Conservation (phyloP, 768 basidiomycete genomes). For the Tylopilus balloui region DNA sequence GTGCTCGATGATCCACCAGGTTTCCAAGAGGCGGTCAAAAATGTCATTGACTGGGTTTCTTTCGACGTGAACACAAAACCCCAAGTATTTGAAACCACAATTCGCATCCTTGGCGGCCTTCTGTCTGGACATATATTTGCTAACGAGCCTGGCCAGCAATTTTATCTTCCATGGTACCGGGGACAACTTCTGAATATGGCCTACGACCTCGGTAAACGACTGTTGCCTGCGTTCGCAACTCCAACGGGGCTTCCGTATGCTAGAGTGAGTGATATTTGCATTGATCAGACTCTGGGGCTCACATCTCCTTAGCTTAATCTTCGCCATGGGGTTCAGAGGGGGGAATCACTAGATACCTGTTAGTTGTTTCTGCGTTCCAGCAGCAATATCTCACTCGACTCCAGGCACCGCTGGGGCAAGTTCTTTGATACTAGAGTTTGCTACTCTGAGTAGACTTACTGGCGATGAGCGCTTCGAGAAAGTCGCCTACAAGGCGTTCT, state of each 20-base stretch:
- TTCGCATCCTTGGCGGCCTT: conserved; percentile 88
- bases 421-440: conserved; percentile 90
- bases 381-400: conserved; percentile 5
- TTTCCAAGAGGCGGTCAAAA: conserved; percentile 80
- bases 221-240: conserved; percentile 89
- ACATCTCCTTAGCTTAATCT: conserved; percentile 63
- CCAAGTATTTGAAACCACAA: conserved; percentile 98
- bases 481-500: conserved; percentile 85
- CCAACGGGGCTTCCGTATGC: conserved; percentile 91
- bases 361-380: conserved; percentile 29
- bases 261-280: conserved; percentile 45
- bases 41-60: conserved; percentile 76
- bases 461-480: conserved; percentile 88
- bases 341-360: conserved; percentile 86
- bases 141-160: conserved; percentile 58
- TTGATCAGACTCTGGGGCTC: not conserved
- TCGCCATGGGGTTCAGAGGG: conserved; percentile 66
- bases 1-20: conserved; percentile 74
- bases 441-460: conserved; percentile 85
- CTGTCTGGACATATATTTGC: conserved; percentile 83
- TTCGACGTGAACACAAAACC: conserved; percentile 94
- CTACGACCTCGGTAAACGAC: conserved; percentile 76
- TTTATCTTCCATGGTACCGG: conserved; percentile 79
- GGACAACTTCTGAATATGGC: conserved; percentile 79
- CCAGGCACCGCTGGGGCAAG: conserved; percentile 90